These are phyloP conservation scores for Penicilliopsis zonata DNA, from an alignment of 495 filamentous ascomycete species.

Conservation along the genomic window DNA sequence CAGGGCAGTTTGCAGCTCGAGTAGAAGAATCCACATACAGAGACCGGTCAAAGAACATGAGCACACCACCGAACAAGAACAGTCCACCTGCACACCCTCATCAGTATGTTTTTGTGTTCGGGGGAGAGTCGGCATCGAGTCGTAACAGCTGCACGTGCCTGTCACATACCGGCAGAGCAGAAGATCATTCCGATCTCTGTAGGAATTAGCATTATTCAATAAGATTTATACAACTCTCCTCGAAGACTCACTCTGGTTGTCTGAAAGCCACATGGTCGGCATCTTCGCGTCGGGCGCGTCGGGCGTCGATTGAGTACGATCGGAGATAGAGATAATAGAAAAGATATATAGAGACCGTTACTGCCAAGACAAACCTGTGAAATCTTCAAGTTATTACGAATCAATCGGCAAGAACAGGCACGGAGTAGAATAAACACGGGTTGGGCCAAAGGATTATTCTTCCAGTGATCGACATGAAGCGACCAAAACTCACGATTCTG, in stretches of 20 bases:
- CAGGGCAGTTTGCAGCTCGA: constrained; percentile 1
- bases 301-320: too few species aligned
- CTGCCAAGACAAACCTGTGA: too few species aligned
- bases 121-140: background rate
- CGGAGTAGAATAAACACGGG: too few species aligned
- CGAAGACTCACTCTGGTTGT: constrained; percentile 89
- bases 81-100: constrained; percentile 51
- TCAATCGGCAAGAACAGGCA: too few species aligned
- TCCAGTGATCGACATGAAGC: too few species aligned
- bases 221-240: too few species aligned
- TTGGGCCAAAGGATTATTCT: too few species aligned
- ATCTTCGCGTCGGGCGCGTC: constrained; percentile 17
- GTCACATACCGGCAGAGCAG: constrained; percentile 80
- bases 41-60: constrained; percentile 95
- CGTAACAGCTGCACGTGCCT: background rate
- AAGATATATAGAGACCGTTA: too few species aligned
- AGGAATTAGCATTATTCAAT: too few species aligned
- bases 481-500: constrained; percentile 8
- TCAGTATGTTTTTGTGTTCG: constrained; percentile 3
- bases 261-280: constrained; percentile 88
- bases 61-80: constrained; percentile 84
- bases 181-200: constrained; percentile 91
- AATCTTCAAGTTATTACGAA: too few species aligned
- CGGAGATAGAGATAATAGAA: too few species aligned
- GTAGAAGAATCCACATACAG: constrained; percentile 43